Conservation (phyloP, 75 land plant genomes). For the Pinus tabuliformis region DNA sequence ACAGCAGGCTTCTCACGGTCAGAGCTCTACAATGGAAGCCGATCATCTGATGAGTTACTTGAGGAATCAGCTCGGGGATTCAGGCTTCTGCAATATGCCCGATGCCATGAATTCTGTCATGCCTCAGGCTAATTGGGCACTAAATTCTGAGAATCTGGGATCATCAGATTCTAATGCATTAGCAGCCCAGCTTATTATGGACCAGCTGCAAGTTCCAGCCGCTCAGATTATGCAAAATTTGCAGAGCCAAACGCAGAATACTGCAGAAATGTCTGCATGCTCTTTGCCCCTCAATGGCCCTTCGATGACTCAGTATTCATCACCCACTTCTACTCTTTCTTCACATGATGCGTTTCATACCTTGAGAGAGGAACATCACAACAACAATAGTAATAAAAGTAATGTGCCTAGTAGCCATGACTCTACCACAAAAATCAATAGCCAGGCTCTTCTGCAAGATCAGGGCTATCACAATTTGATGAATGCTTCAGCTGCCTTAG, state of each 20-base stretch:
- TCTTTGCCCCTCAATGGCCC: no score
- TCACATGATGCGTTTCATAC: no score
- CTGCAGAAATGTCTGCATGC: no score
- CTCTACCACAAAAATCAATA: no score
- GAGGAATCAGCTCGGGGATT: background rate
- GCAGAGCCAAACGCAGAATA: background rate
- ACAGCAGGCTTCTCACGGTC: background rate
- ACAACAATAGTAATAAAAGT: no score
- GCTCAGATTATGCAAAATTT: background rate
- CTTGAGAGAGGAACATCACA: no score
- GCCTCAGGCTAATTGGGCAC: slow-evolving; percentile 5
- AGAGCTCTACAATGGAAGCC: background rate
- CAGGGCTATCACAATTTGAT: no score
- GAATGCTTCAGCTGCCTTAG: no score
- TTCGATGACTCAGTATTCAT: no score
- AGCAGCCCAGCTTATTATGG: background rate
- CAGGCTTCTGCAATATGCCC: background rate
- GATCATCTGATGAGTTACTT: background rate
- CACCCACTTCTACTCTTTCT: no score
- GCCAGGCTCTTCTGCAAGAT: no score
- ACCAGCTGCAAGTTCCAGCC: background rate
- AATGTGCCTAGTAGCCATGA: no score
- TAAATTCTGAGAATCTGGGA: background rate
- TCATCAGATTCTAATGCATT: background rate
- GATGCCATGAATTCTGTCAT: background rate